These are phyloP conservation scores for Ascochyta rabiei DNA, from an alignment of 2,329 filamentous ascomycete species.

Conservation along the genomic window DNA sequence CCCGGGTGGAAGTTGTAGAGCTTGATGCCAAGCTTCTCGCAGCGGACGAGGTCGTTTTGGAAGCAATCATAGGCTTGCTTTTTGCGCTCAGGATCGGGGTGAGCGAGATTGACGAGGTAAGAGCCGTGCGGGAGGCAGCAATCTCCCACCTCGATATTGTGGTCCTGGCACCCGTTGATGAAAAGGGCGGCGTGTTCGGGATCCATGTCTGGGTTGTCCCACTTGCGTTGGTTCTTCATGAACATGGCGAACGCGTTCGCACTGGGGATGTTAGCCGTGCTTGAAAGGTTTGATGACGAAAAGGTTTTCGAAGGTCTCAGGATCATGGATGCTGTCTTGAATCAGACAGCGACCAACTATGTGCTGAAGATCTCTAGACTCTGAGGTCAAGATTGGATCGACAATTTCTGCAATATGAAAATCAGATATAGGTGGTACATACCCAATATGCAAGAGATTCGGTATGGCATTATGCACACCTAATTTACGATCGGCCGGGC, in stretches of 20 bases:
- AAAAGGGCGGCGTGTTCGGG: slow-evolving; percentile 73
- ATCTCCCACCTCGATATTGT: slow-evolving; percentile 74
- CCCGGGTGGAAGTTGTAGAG: slow-evolving; percentile 99
- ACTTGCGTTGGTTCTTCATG: slow-evolving; percentile 95
- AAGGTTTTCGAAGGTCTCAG: neutral
- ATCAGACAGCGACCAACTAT: too few species aligned
- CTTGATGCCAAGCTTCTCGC: slow-evolving; percentile 81
- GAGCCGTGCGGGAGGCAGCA: slow-evolving; percentile 90
- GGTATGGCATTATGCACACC: slow-evolving; percentile 86
- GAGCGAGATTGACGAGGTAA: slow-evolving; percentile 94
- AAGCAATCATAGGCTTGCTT: slow-evolving; percentile 86
- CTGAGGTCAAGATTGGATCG: too few species aligned
- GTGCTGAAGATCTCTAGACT: too few species aligned
- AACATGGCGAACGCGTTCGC: slow-evolving; percentile 95
- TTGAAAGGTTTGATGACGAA: too few species aligned
- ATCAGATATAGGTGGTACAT: slow-evolving; percentile 15
- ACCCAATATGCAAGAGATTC: slow-evolving; percentile 78
- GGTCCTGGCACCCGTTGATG: slow-evolving; percentile 67
- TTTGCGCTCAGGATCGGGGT: slow-evolving; percentile 78
- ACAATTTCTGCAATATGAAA: too few species aligned
- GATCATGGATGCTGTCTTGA: too few species aligned
- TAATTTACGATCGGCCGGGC: slow-evolving; percentile 45
- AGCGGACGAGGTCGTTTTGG: slow-evolving; percentile 84
- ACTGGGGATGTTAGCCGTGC: slow-evolving; percentile 49
- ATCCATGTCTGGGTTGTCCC: slow-evolving; percentile 80